Conservation (phyloP, 306 rosid genomes). For the Aeschynomene evenia region DNA sequence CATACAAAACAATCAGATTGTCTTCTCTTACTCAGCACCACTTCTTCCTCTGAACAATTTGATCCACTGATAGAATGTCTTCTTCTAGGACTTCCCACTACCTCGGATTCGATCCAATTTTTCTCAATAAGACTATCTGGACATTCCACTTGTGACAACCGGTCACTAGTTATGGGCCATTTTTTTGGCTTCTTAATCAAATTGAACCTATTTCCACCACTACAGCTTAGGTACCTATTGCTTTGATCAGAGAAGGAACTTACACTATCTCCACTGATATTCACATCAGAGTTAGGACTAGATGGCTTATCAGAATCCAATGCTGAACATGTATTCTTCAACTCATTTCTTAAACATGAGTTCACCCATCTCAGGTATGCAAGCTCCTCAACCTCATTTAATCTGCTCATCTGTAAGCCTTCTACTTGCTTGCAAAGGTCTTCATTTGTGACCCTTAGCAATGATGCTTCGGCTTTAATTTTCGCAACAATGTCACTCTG, state of each 20-base stretch:
- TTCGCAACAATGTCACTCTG: constrained; percentile 80
- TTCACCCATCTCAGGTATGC: constrained; percentile 98
- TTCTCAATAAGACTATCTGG: constrained; percentile 48
- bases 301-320: constrained; percentile 53
- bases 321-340: constrained; percentile 66
- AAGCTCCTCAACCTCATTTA: constrained; percentile 96
- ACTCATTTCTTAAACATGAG: constrained; percentile 81
- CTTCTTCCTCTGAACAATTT: constrained; percentile 62
- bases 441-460: constrained; percentile 78
- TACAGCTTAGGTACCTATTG: constrained; percentile 44
- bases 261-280: constrained; percentile 45
- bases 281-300: constrained; percentile 54
- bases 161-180: constrained; percentile 69
- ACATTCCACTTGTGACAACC: constrained; percentile 58
- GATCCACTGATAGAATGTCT: constrained; percentile 93
- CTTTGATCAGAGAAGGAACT: constrained; percentile 54
- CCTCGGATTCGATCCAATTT: constrained; percentile 62
- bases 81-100: constrained; percentile 71
- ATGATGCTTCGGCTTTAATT: constrained; percentile 83
- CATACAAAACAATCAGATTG: constrained; percentile 77
- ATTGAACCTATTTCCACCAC: constrained; percentile 51
- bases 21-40: constrained; percentile 63
- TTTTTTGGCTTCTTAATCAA: constrained; percentile 72
- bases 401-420: constrained; percentile 84
- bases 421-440: constrained; percentile 96